A percentile compares a stretch with the other conserved stretches of the same genome.
Evolutionary conservation across 352 stramenopile species (phyloP).

Genomic region (Plasmopara muralis): DNA sequence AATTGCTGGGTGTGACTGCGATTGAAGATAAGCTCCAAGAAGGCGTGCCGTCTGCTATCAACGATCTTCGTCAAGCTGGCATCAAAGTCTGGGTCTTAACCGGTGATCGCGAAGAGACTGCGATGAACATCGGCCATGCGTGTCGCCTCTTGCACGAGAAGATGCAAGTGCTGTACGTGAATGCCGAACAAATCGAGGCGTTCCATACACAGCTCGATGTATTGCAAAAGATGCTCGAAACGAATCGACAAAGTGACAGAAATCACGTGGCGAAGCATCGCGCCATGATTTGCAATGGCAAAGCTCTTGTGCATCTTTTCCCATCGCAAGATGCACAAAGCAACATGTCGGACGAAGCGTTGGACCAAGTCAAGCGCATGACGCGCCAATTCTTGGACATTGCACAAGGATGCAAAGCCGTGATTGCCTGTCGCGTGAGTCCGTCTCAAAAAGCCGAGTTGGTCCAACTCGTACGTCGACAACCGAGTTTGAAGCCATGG

Average conservation of each 20-base stretch:
- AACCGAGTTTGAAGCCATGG: constrained; percentile 11
- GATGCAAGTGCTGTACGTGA: constrained; percentile 65
- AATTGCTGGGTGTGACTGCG: constrained; percentile 88
- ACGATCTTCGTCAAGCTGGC: constrained; percentile 87
- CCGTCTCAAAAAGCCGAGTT: constrained; percentile 80
- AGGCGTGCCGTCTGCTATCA: constrained; percentile 90
- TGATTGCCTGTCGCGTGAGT: constrained; percentile 81
- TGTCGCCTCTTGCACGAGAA: constrained; percentile 59
- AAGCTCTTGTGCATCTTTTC: constrained; percentile 61
- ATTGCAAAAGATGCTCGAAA: constrained; percentile 29
- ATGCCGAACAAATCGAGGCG: constrained; percentile 35
- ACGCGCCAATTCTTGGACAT: constrained; percentile 44
- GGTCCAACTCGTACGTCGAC: constrained; percentile 45
- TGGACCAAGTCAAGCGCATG: constrained; percentile 24
- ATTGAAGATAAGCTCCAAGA: constrained; percentile 97
- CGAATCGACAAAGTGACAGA: constrained; percentile 37
- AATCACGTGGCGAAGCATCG: constrained; percentile 37
- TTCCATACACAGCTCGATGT: constrained; percentile 46
- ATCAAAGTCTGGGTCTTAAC: constrained; percentile 99
- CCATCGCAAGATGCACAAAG: constrained; percentile 42
- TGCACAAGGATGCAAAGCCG: constrained; percentile 53
- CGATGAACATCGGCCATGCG: constrained; percentile 95
- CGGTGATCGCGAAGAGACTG: constrained; percentile 96
- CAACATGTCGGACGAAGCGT: constrained; percentile 28
- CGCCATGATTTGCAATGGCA: constrained; percentile 60